phyloP scores from a whole-genome alignment of 129 eudicot genomes.

The Daucus carota region DH1_v3.0 NC_030386.2:28711001-28711500 shows the following conservation, averaged over 20 bases:
- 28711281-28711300: conserved; percentile 42
- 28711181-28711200: conserved; percentile 92
- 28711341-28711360: conserved; percentile 30
- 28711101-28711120: conserved; percentile 55
- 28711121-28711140: conserved; percentile 72
- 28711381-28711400: conserved; percentile 38
- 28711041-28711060: not conserved
- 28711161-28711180: conserved; percentile 73
- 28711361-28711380: conserved; percentile 42
- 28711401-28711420: conserved; percentile 25
- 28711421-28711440: conserved; percentile 32
- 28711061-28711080: not conserved
- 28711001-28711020: not conserved
- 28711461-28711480: conserved; percentile 48
- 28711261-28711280: conserved; percentile 32
- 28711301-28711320: conserved; percentile 38
- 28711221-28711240: conserved; percentile 41
- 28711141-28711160: conserved; percentile 75
- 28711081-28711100: not conserved
- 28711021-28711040: not conserved
- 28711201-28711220: conserved; percentile 82
- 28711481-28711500: conserved; percentile 55
- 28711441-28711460: conserved; percentile 28
- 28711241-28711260: conserved; percentile 26
- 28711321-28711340: conserved; percentile 45